Conservation (phyloP, 2,329 filamentous ascomycete genomes). For the Ascochyta pisi region DNA sequence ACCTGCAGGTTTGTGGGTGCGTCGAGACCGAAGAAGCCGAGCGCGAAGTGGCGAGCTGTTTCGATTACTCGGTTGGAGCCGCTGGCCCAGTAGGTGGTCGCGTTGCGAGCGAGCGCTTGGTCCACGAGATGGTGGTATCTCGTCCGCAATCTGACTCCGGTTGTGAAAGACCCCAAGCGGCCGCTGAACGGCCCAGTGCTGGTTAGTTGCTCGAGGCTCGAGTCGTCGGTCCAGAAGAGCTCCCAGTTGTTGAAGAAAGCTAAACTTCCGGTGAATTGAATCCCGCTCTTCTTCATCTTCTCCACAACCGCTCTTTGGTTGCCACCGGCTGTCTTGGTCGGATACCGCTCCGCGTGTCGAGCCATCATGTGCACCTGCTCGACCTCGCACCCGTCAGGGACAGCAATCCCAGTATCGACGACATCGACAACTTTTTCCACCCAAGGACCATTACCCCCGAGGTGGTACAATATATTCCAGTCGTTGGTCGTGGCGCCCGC, state of each 20-base stretch:
- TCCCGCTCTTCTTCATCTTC: constrained; percentile 52
- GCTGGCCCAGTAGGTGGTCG: constrained; percentile 60
- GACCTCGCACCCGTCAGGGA: constrained; percentile 58
- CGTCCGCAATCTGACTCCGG: constrained; percentile 61
- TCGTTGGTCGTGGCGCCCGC: constrained; percentile 40
- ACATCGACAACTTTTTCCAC: constrained; percentile 56
- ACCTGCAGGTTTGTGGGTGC: constrained; percentile 57
- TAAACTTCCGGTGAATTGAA: constrained; percentile 58
- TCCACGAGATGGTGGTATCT: constrained; percentile 59
- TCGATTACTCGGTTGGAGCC: constrained; percentile 62
- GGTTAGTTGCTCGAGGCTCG: constrained; percentile 62
- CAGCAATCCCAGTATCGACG: constrained; percentile 50
- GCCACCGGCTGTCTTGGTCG: constrained; percentile 57
- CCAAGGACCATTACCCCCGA: constrained; percentile 64
- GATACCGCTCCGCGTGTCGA: constrained; percentile 65
- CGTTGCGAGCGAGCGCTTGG: constrained; percentile 15
- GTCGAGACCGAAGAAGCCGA: constrained; percentile 62
- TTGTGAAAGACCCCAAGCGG: constrained; percentile 60
- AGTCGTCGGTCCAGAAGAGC: constrained; percentile 57
- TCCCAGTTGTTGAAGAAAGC: constrained; percentile 62
- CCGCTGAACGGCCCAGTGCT: constrained; percentile 64
- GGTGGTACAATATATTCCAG: constrained; percentile 61
- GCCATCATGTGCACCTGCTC: constrained; percentile 68
- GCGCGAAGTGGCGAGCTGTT: constrained; percentile 62
- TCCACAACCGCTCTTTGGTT: constrained; percentile 57